A percentile compares a stretch with the other conserved stretches of the same genome.
Conservation (phyloP, 23 red algal genomes). For the Cyanidioschyzon merolae region DNA sequence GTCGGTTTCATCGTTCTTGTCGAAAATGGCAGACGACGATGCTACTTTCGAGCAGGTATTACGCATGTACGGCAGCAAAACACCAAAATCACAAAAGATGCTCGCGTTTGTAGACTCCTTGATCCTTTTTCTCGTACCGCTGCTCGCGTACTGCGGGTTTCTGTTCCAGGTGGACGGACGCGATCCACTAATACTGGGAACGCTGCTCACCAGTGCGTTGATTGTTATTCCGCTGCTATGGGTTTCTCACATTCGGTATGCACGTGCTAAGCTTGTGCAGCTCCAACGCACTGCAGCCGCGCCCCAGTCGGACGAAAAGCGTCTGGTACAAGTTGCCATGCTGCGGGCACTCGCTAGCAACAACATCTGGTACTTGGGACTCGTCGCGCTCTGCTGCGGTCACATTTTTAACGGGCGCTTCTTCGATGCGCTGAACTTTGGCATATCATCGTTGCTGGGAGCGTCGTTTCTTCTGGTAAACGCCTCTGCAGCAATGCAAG, state of each 20-base stretch:
- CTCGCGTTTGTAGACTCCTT: neutral
- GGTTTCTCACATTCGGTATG: neutral
- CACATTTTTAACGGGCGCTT: neutral
- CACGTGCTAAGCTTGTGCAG: neutral
- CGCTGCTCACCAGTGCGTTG: neutral
- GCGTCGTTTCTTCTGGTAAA: neutral
- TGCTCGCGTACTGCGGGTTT: neutral
- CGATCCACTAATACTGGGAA: neutral
- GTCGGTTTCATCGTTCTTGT: too few relatives aligned
- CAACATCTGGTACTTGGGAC: neutral
- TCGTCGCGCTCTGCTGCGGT: neutral
- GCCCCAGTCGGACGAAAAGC: neutral
- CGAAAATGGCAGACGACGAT: slow-evolving; percentile 3
- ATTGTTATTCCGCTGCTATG: neutral
- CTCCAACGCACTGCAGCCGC: neutral
- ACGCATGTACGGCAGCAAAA: neutral
- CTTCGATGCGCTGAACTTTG: slow-evolving; percentile 1
- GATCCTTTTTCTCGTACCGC: neutral
- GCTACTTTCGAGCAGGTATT: neutral
- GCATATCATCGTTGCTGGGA: neutral
- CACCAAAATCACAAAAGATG: neutral
- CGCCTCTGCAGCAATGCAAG: neutral
- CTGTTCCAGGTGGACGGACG: neutral
- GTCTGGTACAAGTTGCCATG: neutral
- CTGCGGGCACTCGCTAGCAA: neutral